Conservation (phyloP, 805 yeast genomes). For the Kodamaea kakaduensis region DNA sequence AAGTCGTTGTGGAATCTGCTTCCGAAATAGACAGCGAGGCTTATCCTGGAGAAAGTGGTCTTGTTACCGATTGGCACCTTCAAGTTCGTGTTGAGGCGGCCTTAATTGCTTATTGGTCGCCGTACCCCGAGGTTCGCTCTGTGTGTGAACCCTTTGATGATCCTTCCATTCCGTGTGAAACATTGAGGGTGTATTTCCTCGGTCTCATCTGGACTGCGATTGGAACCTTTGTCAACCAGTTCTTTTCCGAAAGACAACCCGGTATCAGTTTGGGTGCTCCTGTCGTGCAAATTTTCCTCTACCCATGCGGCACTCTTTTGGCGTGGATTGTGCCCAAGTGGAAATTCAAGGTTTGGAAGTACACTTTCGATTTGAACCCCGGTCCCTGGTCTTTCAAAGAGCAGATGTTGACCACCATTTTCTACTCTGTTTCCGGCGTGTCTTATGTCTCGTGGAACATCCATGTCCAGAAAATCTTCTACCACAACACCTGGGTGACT, state of each 20-base stretch:
- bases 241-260: conserved; percentile 53
- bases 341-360: conserved; percentile 23
- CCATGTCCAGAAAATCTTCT: conserved; percentile 17
- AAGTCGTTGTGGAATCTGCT: too few species aligned
- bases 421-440: conserved; percentile 31
- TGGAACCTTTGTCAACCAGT: conserved; percentile 53
- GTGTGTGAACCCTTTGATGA: conserved; percentile 50
- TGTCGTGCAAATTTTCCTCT: conserved; percentile 44
- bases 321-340: conserved; percentile 36
- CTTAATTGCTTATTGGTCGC: conserved; percentile 36
- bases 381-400: conserved; percentile 65
- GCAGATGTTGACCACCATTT: conserved; percentile 58
- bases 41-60: too few species aligned
- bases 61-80: conserved; percentile 27
- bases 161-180: conserved; percentile 44
- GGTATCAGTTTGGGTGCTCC: conserved; percentile 39
- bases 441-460: conserved; percentile 15
- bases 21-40: too few species aligned
- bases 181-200: conserved; percentile 53
- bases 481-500: conserved; percentile 25
- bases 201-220: conserved; percentile 50
- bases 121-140: conserved; percentile 37
- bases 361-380: conserved; percentile 46
- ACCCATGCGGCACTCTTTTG: conserved; percentile 41
- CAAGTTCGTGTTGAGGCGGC: conserved; percentile 37